These are phyloP conservation scores for Scedosporium boydii DNA, from an alignment of 2,329 filamentous ascomycete species.

Conservation along the genomic window DNA sequence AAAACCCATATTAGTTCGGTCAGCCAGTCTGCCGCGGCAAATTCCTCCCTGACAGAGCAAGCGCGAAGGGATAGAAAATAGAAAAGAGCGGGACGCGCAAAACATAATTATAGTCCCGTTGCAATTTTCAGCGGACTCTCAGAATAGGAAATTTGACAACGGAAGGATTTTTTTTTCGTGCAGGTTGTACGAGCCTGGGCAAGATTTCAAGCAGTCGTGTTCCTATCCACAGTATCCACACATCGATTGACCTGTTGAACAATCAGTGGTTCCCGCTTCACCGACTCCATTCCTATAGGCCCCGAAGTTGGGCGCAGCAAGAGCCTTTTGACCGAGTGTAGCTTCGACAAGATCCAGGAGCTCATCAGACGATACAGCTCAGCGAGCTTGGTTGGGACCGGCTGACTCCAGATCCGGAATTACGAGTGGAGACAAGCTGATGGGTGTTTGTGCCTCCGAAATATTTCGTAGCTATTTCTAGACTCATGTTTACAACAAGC, in stretches of 20 bases:
- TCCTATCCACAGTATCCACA: not conserved
- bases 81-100: not conserved
- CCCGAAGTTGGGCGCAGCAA: no score
- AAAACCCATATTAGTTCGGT: not conserved
- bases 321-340: not conserved
- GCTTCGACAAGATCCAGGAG: not conserved
- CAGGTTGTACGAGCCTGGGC: not conserved
- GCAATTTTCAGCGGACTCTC: not conserved
- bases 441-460: not conserved
- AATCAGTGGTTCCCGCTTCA: not conserved
- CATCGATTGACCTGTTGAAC: not conserved
- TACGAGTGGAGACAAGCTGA: not conserved
- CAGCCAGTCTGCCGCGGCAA: not conserved
- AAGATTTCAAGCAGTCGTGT: not conserved
- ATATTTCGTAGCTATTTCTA: not conserved
- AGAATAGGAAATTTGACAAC: not conserved
- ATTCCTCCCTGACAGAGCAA: not conserved
- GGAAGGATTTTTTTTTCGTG: not conserved
- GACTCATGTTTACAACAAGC: not conserved
- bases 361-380: not conserved
- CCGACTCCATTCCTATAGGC: no score
- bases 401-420: not conserved
- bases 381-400: not conserved
- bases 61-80: not conserved
- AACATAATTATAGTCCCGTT: not conserved